phyloP scores from a whole-genome alignment of 495 filamentous ascomycete genomes.

The Echria macrotheca region DNA sequence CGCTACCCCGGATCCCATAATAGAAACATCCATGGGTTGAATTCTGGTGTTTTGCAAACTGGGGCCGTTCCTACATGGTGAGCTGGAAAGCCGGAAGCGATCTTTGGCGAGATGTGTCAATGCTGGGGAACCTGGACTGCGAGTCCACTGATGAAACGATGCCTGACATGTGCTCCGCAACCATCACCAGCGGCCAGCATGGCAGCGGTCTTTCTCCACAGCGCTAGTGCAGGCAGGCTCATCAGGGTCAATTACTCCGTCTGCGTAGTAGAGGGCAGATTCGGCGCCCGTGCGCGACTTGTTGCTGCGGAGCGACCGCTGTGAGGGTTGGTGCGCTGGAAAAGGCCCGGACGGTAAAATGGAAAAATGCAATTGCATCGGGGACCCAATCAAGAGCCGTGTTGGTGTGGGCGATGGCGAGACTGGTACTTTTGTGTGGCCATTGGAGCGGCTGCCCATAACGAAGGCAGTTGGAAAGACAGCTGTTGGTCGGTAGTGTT shows the following conservation, averaged over 20 bases:
- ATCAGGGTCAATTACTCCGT: no score
- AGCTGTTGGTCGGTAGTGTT: background rate
- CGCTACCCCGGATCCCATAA: background rate
- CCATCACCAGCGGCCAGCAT: no score
- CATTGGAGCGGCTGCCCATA: no score
- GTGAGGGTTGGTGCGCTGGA: background rate
- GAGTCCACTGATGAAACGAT: no score
- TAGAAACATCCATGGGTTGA: background rate
- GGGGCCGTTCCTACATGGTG: background rate
- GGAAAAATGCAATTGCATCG: background rate
- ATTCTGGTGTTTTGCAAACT: background rate
- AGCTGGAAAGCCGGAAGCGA: background rate
- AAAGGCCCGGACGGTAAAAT: constrained; percentile 9
- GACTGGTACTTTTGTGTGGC: background rate
- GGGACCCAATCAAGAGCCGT: background rate
- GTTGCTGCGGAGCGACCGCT: background rate
- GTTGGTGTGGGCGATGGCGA: background rate
- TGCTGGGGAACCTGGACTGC: background rate
- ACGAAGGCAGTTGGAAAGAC: no score
- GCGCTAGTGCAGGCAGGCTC: background rate
- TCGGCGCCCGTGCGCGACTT: background rate
- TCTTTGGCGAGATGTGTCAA: background rate
- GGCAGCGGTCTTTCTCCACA: background rate
- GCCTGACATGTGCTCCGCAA: background rate
- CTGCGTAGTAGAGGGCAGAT: background rate